Percentiles rank a stretch among this genome's conserved stretches.
Evolutionary conservation across 306 rosid genomes (phyloP).

Genomic region (Vachellia collinsii): DNA sequence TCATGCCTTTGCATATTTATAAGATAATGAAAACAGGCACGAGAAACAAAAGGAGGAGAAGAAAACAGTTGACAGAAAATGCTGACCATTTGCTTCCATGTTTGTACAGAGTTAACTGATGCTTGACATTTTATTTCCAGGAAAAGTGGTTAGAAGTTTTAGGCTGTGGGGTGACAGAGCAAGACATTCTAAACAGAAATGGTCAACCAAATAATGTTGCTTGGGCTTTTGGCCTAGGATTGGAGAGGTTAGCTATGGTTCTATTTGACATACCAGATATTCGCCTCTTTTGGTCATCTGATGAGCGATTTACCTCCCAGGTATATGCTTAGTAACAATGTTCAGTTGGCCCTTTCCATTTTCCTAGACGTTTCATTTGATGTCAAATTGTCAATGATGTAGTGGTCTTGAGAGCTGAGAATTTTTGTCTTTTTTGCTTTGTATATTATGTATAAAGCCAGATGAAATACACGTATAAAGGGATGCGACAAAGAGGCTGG

Average conservation of each 20-base stretch:
- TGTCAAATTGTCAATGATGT: conserved; percentile 14
- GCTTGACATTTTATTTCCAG: conserved; percentile 44
- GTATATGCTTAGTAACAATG: conserved; percentile 45
- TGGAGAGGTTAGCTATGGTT: conserved; percentile 98
- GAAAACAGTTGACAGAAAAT: not conserved
- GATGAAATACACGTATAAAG: not conserved
- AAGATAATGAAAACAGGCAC: not conserved
- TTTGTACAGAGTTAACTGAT: conserved; percentile 20
- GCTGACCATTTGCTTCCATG: not conserved
- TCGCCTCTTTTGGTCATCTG: conserved; percentile 92
- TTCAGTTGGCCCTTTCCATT: conserved; percentile 18
- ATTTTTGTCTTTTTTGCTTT: not conserved
- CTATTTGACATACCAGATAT: conserved; percentile 96
- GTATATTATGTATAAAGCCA: not conserved
- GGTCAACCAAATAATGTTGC: conserved; percentile 81
- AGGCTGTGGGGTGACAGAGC: conserved; percentile 98
- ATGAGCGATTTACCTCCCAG: conserved; percentile 96
- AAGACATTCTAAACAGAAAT: conserved; percentile 84
- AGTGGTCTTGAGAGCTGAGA: conserved; percentile 6
- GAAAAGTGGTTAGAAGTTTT: conserved; percentile 95
- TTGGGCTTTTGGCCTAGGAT: conserved; percentile 98
- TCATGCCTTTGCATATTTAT: not conserved
- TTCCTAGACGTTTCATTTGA: conserved; percentile 25
- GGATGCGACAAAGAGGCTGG: not conserved
- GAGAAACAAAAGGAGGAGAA: not conserved